A percentile compares a stretch with the other conserved stretches of the same genome.
Conservation (phyloP, 2,329 filamentous ascomycete genomes). For the Fusarium hainanense region DNA sequence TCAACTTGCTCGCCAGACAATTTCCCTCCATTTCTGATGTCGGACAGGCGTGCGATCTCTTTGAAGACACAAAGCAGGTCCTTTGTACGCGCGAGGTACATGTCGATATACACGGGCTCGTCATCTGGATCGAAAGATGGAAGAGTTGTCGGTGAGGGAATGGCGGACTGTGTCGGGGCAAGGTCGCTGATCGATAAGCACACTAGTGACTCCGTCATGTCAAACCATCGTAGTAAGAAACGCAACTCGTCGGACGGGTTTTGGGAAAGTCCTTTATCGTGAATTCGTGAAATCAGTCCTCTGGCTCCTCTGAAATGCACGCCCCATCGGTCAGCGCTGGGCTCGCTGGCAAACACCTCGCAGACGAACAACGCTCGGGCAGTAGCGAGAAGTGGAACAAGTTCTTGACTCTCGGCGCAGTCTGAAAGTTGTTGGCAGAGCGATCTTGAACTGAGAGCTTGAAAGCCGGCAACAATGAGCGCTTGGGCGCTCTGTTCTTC, state of each 20-base stretch:
- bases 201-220: slow-evolving; percentile 37
- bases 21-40: neutral
- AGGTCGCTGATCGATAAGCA: slow-evolving; percentile 29
- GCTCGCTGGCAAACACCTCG: slow-evolving; percentile 34
- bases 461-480: slow-evolving; percentile 30
- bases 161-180: slow-evolving; percentile 17
- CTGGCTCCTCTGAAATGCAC: slow-evolving; percentile 33
- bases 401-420: slow-evolving; percentile 23
- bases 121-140: slow-evolving; percentile 1
- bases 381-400: slow-evolving; percentile 23
- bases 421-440: slow-evolving; percentile 29
- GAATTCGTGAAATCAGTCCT: slow-evolving; percentile 23
- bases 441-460: slow-evolving; percentile 35
- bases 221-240: slow-evolving; percentile 34
- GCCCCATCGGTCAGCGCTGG: slow-evolving; percentile 34
- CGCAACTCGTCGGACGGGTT: slow-evolving; percentile 27
- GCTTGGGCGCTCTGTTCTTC: slow-evolving; percentile 26
- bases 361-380: slow-evolving; percentile 32
- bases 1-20: neutral
- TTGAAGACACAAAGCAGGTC: slow-evolving; percentile 30
- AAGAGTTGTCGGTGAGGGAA: slow-evolving; percentile 29
- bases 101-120: slow-evolving; percentile 33
- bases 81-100: slow-evolving; percentile 33
- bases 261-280: slow-evolving; percentile 14
- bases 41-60: slow-evolving; percentile 25